Base-by-base conservation (phyloP, 805 yeast species). In the Saccharomycopsis babjevae region DNA sequence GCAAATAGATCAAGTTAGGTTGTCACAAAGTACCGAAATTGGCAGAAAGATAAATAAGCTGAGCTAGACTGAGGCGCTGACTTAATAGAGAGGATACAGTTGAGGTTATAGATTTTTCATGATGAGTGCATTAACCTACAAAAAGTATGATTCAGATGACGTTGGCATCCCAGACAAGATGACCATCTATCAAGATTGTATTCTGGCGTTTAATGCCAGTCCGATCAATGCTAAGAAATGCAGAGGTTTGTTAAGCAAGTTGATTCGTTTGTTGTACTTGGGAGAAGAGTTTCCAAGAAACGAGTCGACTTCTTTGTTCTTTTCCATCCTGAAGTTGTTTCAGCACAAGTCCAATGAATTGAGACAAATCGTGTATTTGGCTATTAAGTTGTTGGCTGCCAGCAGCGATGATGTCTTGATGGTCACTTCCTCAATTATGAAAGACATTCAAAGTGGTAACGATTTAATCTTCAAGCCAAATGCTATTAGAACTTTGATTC, bases 351-450 rank as follows among this genome's bases (percentile, higher is more conserved):
- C 88, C 70, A 83, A 88, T 18, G 81, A 82, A 46, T 81, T 94
- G 71, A 86, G 99, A 74, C 99, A 94, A 76, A 82, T 89, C 77
- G 96, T 93, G 18, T 94, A 93, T 70, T 78, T 94, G 72, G 93
- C 97, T 16, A 91, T 93, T 73, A 94, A 94, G 76, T 97, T 93
- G 73, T 81, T 94, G 65, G 83, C 93, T 57, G 75, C 85, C 20
- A 82, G 87, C 65, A 89, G 97, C 22, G 89, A 89, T 67, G 97
- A 94, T 73, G 90, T 91, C 61, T 81, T 94, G 73, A 94, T 94
- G 98, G 97, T 93, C 32, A 94, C 99, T 32, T 89, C 97, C 1
- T 91, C 97, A 32, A 92, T 94, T 70, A 94, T 94, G 97, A 92
- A 92, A 75, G 99, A 94, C 75, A 89, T 94, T 59, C 97, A 96